Percentiles rank a stretch among this genome's conserved stretches.
phyloP scores from a whole-genome alignment of 371 early-diverging fungal species.

The Syncephalastrum sp. region DNA sequence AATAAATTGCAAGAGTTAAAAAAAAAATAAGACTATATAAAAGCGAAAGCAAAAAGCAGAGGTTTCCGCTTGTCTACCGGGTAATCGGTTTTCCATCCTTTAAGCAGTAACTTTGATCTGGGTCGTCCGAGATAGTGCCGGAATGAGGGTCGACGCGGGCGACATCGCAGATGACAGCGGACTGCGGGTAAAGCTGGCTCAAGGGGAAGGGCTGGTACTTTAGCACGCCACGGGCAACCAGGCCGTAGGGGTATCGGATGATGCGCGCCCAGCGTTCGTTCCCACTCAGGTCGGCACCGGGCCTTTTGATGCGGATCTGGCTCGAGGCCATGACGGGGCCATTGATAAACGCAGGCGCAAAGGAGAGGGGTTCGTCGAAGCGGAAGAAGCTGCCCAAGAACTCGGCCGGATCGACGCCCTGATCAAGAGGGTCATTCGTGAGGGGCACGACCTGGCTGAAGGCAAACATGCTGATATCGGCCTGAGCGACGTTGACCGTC shows the following conservation, averaged over 20 bases:
- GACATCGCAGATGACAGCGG: slow-evolving; percentile 42
- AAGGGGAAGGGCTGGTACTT: slow-evolving; percentile 50
- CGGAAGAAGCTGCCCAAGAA: slow-evolving; percentile 55
- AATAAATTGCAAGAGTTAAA: neutral
- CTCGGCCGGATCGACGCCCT: slow-evolving; percentile 51
- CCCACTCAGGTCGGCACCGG: slow-evolving; percentile 57
- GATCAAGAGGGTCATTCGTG: slow-evolving; percentile 5
- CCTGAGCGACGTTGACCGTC: slow-evolving; percentile 53
- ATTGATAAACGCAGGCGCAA: slow-evolving; percentile 31
- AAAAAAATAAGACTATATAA: neutral
- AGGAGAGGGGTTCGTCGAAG: slow-evolving; percentile 60
- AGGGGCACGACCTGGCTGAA: slow-evolving; percentile 47
- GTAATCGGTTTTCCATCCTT: slow-evolving; percentile 11
- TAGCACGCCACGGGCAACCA: slow-evolving; percentile 64
- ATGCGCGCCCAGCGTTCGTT: slow-evolving; percentile 55
- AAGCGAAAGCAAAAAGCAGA: neutral
- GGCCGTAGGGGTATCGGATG: slow-evolving; percentile 60
- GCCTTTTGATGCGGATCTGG: slow-evolving; percentile 64
- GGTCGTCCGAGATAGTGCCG: slow-evolving; percentile 29
- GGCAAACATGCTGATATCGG: slow-evolving; percentile 67
- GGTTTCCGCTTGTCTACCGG: neutral
- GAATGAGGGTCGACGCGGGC: slow-evolving; percentile 41
- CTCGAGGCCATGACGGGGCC: slow-evolving; percentile 35
- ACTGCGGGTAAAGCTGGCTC: slow-evolving; percentile 24
- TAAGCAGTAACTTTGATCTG: slow-evolving; percentile 37